Evolutionary conservation across 768 basidiomycete genomes (phyloP).

Genomic region (Termitomyces heimii): DNA sequence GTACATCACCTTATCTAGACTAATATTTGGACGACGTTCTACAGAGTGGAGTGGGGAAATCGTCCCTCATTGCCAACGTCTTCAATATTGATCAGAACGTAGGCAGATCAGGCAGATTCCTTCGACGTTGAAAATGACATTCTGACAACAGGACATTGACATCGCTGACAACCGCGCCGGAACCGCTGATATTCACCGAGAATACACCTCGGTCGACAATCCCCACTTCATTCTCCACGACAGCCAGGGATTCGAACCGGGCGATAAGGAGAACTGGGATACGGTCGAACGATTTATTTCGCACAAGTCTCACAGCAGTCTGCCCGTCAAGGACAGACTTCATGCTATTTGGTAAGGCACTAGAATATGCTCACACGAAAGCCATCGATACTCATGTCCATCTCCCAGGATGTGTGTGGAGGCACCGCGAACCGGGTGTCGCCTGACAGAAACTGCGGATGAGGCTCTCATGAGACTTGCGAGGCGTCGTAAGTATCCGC

Average conservation of each 20-base stretch:
- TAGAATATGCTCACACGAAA: not conserved
- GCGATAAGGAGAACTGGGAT: not conserved
- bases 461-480: not conserved
- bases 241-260: not conserved
- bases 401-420: not conserved
- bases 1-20: too few species aligned
- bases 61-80: not conserved
- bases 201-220: not conserved
- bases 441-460: not conserved
- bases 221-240: slow-evolving; percentile 1
- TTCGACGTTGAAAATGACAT: not conserved
- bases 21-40: not conserved
- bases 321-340: not conserved
- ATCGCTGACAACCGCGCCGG: not conserved
- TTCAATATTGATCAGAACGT: not conserved
- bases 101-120: not conserved
- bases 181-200: not conserved
- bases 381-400: not conserved
- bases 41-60: not conserved
- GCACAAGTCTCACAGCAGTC: not conserved
- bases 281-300: not conserved
- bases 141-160: not conserved
- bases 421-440: not conserved
- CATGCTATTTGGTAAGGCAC: not conserved
- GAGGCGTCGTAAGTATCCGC: not conserved